Evolutionary conservation across 169 alveolate species (phyloP), one percentile per base, ranked within the genome.

Genomic region (Toxoplasma gondii): DNA sequence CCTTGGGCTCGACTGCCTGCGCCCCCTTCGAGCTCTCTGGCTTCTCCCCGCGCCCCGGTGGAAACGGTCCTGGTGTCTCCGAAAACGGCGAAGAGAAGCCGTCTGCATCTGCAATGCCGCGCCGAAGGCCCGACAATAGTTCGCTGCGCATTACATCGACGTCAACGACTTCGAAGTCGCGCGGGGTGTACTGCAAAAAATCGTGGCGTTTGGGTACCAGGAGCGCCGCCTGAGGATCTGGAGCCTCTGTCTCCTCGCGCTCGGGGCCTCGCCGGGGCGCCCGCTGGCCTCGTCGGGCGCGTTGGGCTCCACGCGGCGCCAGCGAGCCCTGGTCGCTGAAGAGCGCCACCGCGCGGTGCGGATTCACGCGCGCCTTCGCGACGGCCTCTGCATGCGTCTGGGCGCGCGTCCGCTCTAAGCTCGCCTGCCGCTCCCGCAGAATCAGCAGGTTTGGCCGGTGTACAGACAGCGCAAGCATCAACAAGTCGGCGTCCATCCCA

Each of bases 401-500:
- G 9, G 91, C 94, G n/a, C 92, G 39, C 29, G 94, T 92, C 39
- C 78, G 43, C 36, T 88, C 49, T 19, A 92, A 34, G 44, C 87
- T 53, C 24, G 22, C 19, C 84, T 92, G 94, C 84, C 74, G 97
- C 96, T 99, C 99, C 92, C 99, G 97, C 69, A 99, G 93, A 27
- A 99, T 98, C 92, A 97, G 97, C 94, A 98, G 98, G 93, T 98
- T 96, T 7, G 99, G 99, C 95, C 98, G 99, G 96, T 99, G 99
- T 22, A 99, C 98, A 36, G 99, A 98, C 87, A 99, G 97, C 31
- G 99, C 98, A 58, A 99, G 98, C 99, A 99, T 98, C 86, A 99
- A 98, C 88, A 99, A 97, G 95, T 99, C 99, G 2, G 99, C 99
- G 95, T 99, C 99, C 96, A 99, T 97, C 9, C 99, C 99, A 96